Base-by-base conservation (phyloP, 768 basidiomycete genomes). In the Harrya chromipes region DNA sequence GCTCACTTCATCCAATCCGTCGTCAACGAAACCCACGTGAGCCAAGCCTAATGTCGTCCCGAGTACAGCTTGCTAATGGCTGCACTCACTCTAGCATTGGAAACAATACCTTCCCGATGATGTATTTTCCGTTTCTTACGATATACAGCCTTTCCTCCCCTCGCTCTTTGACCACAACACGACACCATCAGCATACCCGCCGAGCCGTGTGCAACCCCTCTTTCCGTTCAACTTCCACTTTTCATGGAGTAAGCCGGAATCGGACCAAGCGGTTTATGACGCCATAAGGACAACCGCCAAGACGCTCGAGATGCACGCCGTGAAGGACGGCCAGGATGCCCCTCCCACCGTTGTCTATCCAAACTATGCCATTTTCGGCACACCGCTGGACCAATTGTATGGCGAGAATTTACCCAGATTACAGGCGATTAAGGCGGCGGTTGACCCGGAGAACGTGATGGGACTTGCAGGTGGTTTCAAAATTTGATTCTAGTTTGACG, bases 401-500 rank as follows among this genome's bases (percentile, higher is more conserved):
- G 82, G 79, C 1, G 57, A 50, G 0, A 76, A 82, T 46, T 0
- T 54, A 21, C 56, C 63, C 2, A 61, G 45, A 40, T 59, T 85
- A 43, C 56, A 63, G 41, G 56, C 52, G 11, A 59, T 84, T n/a
- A 79, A 78, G 57, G 61, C 47, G 43, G 47, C 44, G 10, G 72
- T 78, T 31, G 84, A 85, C 59, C 83, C 83, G 0, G 41, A 67
- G 4, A 72, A 80, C 55, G 71, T 84, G 6, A 85, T 85, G 84
- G 76, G 74, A 8, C 72, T 83, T 10, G 71, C 83, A n/a, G 84
- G 84, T 0, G 82, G 83, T 8, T 84, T 75, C 62, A 85, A 45
- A 33, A 33, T 33, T 7, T 14, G 33, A 33, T 16, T 4, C 33
- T 6, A 16, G 8, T 9, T 27, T 2, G 8, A 11, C 27, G 27